Percentiles rank a stretch among this genome's conserved stretches.
phyloP scores from a whole-genome alignment of 2,329 filamentous ascomycete species.

The Lecanicillium sp. region DNA sequence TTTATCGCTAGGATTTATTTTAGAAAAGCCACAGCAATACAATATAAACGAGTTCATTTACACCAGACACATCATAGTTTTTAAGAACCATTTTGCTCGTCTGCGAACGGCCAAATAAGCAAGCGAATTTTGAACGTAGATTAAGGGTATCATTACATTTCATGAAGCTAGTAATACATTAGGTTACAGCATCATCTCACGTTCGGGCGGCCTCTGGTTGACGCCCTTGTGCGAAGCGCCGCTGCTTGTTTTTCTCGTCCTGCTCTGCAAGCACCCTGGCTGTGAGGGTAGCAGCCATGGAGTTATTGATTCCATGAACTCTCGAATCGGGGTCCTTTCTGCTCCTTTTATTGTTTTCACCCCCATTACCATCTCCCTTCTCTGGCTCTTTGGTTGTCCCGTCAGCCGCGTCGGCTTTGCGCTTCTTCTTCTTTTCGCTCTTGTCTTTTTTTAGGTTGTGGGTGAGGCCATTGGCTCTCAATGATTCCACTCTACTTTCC shows the following conservation, averaged over 20 bases:
- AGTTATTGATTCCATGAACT: slow-evolving; percentile 71
- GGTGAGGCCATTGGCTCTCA: slow-evolving; percentile 64
- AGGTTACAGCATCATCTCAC: too few relatives aligned
- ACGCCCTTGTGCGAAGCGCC: slow-evolving; percentile 48
- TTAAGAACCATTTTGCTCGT: too few relatives aligned
- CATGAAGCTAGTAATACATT: too few relatives aligned
- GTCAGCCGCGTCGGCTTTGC: slow-evolving; percentile 37
- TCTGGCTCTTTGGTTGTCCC: slow-evolving; percentile 11
- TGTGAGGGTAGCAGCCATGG: slow-evolving; percentile 75
- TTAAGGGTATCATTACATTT: too few relatives aligned
- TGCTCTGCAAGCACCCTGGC: slow-evolving; percentile 83
- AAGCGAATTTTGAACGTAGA: too few relatives aligned
- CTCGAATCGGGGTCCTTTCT: slow-evolving; percentile 26
- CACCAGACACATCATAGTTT: too few relatives aligned
- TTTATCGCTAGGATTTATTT: too few relatives aligned
- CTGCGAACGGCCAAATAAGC: too few relatives aligned
- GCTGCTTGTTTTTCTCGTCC: slow-evolving; percentile 68
- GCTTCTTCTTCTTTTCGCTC: slow-evolving; percentile 60
- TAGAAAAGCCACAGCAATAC: too few relatives aligned
- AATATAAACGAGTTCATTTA: too few relatives aligned
- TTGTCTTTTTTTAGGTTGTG: slow-evolving; percentile 84
- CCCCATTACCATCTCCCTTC: slow-evolving; percentile 14
- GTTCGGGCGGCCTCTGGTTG: neutral
- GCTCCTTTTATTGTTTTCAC: slow-evolving; percentile 41
- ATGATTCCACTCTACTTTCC: slow-evolving; percentile 54